Evolutionary conservation across 495 filamentous ascomycete species (phyloP), one percentile per base, ranked within the genome.

Genomic region (Thermochaetoides thermophila): DNA sequence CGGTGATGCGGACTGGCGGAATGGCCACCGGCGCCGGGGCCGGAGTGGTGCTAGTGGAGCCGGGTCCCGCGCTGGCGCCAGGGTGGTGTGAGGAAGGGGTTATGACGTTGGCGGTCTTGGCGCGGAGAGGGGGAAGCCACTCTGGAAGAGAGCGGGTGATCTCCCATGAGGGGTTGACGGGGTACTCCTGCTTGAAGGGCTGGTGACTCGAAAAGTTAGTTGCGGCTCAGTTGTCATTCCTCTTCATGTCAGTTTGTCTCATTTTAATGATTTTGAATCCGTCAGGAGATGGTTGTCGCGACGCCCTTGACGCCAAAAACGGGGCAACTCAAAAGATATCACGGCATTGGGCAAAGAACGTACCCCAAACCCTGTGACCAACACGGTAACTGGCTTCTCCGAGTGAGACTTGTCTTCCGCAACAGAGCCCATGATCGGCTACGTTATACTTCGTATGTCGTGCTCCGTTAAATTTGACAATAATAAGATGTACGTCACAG

Each of bases 351-450:
- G 21, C 37, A 31, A 26, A 35, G 39, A 25, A 61, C 74, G 51
- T 63, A 83, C 79, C 25, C 67, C 73, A 43, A 82, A 84, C 19
- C 79, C 79, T 11, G 78, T 83, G 37, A 84, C 65, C 27, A 82
- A 51, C 25, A 84, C 74, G 14, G 63, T 77, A 43, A 82, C 52
- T 44, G 77, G 71, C 20, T 68, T 55, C 25, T 59, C 30, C 5
- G 26, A 18, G 21, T 11, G 6, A 20, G 29, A 16, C 5, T 28
- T 37, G 28, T 43, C 43, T 24, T 28, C 20, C 31, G 38, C 44
- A 11, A 48, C 41, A n/a, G 60, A 63, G 28, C 58, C 60, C 60
- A 63, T 63, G 19, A 25, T 42, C 23, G 14, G 15, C 23, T 17
- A 20, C 17, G 23, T 7, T 14, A 3, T 8, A 12, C 12, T 7